Conservation (phyloP, 805 yeast genomes). For the Yarrowia porcina region DNA sequence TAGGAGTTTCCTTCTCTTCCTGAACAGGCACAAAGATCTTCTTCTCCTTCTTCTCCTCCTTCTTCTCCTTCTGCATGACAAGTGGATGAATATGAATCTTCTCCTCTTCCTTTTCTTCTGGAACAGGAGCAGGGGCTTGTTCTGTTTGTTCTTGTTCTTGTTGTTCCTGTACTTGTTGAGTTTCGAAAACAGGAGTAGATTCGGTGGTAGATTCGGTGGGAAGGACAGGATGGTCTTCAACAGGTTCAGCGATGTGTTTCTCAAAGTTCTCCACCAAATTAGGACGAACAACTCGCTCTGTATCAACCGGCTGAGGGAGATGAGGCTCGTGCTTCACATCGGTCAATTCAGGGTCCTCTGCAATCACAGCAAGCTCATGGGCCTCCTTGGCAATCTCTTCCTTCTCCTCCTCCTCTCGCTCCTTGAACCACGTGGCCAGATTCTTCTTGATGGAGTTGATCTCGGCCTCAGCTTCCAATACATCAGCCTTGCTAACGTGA, state of each 20-base stretch:
- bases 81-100: too few relatives aligned
- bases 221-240: background rate
- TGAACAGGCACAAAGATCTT: background rate
- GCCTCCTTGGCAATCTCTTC: slow-evolving; percentile 15
- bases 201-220: background rate
- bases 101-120: too few relatives aligned
- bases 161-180: too few relatives aligned
- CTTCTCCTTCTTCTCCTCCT: too few relatives aligned
- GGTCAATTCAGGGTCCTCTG: background rate
- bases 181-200: too few relatives aligned
- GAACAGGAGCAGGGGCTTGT: too few relatives aligned
- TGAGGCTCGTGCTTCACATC: background rate
- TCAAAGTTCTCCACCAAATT: background rate
- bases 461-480: slow-evolving; percentile 11
- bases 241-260: background rate
- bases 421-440: slow-evolving; percentile 5
- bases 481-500: background rate
- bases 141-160: too few relatives aligned
- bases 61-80: too few relatives aligned
- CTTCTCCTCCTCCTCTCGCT: slow-evolving; percentile 5
- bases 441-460: slow-evolving; percentile 13
- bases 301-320: background rate
- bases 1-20: background rate
- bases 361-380: slow-evolving; percentile 5
- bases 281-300: background rate